Evolutionary conservation across 1,284 basidiomycete genomes (phyloP), one percentile per base, ranked within the genome.

Genomic region (Sanghuangporus sanghuang): DNA sequence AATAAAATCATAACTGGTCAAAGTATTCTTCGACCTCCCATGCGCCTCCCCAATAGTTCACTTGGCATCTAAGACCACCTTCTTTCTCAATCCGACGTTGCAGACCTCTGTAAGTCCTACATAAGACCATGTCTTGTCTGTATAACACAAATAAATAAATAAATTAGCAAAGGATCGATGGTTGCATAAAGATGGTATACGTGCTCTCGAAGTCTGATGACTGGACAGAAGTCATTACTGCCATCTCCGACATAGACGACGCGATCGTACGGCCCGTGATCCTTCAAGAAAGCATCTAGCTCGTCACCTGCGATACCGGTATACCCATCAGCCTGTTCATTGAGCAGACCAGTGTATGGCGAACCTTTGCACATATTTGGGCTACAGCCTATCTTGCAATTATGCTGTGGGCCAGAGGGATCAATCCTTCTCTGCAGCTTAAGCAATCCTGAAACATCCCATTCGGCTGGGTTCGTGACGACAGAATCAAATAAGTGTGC

Each of bases 361-460:
- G 8, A 9, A 87, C 92, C 96, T 82, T 99, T 99, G 82, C 96
- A 99, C 95, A 99, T 98, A 79, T 99, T 99, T 9, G 92, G 85
- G 64, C 89, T 89, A 79, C 96, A 99, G 14, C 96, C 96, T 60
- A 98, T 82, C 59, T 78, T 81, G 77, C 96, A 99, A 1, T 71
- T 73, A 75, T 99, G 97, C 70, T 96, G 95, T 5, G 86, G 85
- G 1, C 85, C 89, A 48, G 79, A 73, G 14, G 92, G 89, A 60
- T 89, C 87, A 46, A 98, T 79, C 52, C 90, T 84, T 23, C 96
- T 83, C 35, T 83, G 81, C 61, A 99, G 78, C 66, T 89, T 85
- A 63, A 99, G 86, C 8, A 91, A 80, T 57, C 94, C 89, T 1
- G 84, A 83, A 0, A 78, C 73, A 56, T 85, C 81, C 86, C 94